These are phyloP conservation scores for Trichoderma simmonsii DNA, from an alignment of 2,329 filamentous ascomycete genomes.

Conservation along the genomic window DNA sequence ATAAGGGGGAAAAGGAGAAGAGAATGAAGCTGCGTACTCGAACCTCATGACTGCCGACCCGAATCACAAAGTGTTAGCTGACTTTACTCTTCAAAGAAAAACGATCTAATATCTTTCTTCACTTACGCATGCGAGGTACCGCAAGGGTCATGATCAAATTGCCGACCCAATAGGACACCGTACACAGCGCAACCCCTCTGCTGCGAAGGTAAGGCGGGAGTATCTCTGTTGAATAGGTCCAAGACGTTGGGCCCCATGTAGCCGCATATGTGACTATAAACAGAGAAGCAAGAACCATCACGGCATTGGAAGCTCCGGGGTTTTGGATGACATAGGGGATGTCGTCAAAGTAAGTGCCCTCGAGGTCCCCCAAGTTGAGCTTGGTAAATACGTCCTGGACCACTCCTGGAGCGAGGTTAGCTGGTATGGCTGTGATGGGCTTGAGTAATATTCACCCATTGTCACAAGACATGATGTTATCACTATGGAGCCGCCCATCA, in stretches of 20 bases:
- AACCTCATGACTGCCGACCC: not conserved
- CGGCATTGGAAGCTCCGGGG: constrained; percentile 55
- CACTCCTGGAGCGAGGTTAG: not conserved
- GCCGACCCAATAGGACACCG: constrained; percentile 36
- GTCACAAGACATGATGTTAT: constrained; percentile 63
- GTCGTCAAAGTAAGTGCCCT: not conserved
- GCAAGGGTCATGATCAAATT: constrained; percentile 34
- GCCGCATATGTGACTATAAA: constrained; percentile 49
- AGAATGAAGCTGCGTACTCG: not conserved
- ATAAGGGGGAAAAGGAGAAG: not conserved
- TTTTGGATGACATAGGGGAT: constrained; percentile 56
- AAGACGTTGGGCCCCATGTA: constrained; percentile 44
- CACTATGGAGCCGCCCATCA: constrained; percentile 54
- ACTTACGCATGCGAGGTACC: constrained; percentile 48
- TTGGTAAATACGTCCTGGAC: not conserved
- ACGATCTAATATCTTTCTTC: not conserved
- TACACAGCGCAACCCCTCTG: constrained; percentile 44
- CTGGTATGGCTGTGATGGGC: not conserved
- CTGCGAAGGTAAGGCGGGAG: constrained; percentile 41
- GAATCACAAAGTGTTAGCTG: not conserved
- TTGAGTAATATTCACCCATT: constrained; percentile 42
- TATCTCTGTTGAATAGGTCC: constrained; percentile 49
- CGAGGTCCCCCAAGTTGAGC: not conserved
- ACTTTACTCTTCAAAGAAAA: not conserved
- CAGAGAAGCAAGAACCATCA: constrained; percentile 61